A percentile compares a stretch with the other conserved stretches of the same genome.
Conservation (phyloP, 306 rosid genomes). For the Aeschynomene evenia region DNA sequence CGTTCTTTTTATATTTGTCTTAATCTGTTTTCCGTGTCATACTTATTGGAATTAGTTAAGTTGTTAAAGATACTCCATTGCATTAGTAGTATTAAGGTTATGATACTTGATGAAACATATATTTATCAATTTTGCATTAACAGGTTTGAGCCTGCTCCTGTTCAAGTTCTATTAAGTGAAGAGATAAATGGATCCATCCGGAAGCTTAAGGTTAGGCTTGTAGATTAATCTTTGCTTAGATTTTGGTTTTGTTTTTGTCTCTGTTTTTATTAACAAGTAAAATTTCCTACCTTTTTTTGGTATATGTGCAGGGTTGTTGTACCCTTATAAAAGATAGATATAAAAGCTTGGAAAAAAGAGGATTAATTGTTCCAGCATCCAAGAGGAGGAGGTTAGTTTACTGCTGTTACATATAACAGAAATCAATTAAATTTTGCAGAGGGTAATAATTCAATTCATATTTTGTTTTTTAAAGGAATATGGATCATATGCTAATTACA, state of each 20-base stretch:
- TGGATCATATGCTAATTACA: not conserved
- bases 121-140: not conserved
- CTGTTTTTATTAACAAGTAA: not conserved
- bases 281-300: conserved; percentile 23
- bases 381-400: conserved; percentile 60
- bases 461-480: conserved; percentile 5
- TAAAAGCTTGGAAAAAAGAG: conserved; percentile 89
- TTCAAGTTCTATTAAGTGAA: conserved; percentile 83
- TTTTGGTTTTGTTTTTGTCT: not conserved
- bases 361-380: conserved; percentile 64
- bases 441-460: not conserved
- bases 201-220: conserved; percentile 63
- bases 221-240: not conserved
- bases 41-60: not conserved
- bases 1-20: conserved; percentile 11
- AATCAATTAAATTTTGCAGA: not conserved
- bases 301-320: conserved; percentile 63
- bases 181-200: conserved; percentile 86
- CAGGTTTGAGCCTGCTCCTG: conserved; percentile 89
- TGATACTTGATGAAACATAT: not conserved
- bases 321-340: conserved; percentile 80
- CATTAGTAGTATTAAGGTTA: not conserved
- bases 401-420: not conserved
- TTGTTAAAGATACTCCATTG: not conserved
- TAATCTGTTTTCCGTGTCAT: not conserved